These are phyloP conservation scores for Sicyos edulis DNA, from an alignment of 306 rosid genomes.

Conservation along the genomic window DNA sequence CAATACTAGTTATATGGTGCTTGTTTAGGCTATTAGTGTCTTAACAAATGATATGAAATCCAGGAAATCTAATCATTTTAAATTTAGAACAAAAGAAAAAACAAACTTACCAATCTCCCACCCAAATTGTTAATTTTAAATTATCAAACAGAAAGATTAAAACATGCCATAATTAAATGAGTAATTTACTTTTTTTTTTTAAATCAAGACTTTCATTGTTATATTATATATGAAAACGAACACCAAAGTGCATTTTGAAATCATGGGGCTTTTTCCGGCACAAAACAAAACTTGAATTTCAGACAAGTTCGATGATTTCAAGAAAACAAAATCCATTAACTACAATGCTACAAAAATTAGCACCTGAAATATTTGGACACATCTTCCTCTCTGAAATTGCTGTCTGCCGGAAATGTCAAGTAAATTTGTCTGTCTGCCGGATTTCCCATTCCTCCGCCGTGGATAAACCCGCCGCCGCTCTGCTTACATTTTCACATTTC, in stretches of 20 bases:
- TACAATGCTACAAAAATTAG: not conserved
- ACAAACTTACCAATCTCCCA: too few species aligned
- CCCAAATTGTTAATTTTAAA: too few species aligned
- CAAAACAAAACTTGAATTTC: not conserved
- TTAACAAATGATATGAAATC: too few species aligned
- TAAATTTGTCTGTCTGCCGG: conserved; percentile 92
- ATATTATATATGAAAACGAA: too few species aligned
- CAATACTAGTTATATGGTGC: too few species aligned
- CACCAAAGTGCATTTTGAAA: not conserved
- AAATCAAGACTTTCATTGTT: too few species aligned
- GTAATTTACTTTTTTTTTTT: too few species aligned
- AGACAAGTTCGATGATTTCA: not conserved
- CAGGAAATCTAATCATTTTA: too few species aligned
- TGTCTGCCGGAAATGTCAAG: conserved; percentile 92
- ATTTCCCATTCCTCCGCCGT: conserved; percentile 73
- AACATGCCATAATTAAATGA: not conserved
- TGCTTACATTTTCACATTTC: conserved; percentile 16
- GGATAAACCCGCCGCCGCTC: conserved; percentile 83
- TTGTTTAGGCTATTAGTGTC: not conserved
- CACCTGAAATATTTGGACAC: conserved; percentile 93
- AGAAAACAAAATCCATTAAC: not conserved
- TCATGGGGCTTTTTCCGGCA: not conserved
- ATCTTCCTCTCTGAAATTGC: conserved; percentile 94
- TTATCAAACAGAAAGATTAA: too few species aligned
- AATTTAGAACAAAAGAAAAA: too few species aligned